Evolutionary conservation across 2,329 filamentous ascomycete species (phyloP).

Genomic region (Aspergillus sp.): DNA sequence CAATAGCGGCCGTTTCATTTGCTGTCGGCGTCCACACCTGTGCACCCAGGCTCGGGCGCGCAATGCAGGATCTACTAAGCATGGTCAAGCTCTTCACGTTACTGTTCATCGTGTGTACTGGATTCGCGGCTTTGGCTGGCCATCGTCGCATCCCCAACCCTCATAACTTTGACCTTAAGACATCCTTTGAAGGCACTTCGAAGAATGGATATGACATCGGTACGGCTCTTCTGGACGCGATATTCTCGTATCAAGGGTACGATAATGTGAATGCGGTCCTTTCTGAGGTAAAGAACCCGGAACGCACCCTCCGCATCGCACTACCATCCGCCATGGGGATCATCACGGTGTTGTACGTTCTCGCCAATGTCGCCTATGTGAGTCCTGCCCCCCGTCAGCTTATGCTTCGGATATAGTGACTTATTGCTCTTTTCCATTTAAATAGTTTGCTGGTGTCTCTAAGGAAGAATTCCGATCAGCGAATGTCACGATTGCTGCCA

Average conservation of each 20-base stretch:
- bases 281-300: constrained; percentile 55
- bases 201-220: constrained; percentile 26
- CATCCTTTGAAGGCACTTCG: constrained; percentile 22
- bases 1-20: constrained; percentile 29
- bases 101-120: constrained; percentile 46
- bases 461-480: constrained; percentile 53
- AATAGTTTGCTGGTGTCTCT: constrained; percentile 52
- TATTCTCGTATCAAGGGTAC: constrained; percentile 50
- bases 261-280: constrained; percentile 38
- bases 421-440: background rate
- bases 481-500: constrained; percentile 54
- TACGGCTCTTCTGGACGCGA: constrained; percentile 35
- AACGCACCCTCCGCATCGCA: constrained; percentile 56
- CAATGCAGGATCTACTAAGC: constrained; percentile 49
- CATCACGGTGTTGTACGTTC: constrained; percentile 54
- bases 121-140: constrained; percentile 42
- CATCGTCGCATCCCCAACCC: constrained; percentile 40
- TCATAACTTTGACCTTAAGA: constrained; percentile 41
- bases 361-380: constrained; percentile 56
- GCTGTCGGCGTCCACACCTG: constrained; percentile 48
- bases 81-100: constrained; percentile 50
- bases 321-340: constrained; percentile 54
- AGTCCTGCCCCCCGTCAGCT: background rate
- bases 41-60: constrained; percentile 42
- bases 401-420: background rate